These are phyloP conservation scores for Polygonum aviculare DNA, from an alignment of 148 eudicot species.

Conservation along the genomic window DNA sequence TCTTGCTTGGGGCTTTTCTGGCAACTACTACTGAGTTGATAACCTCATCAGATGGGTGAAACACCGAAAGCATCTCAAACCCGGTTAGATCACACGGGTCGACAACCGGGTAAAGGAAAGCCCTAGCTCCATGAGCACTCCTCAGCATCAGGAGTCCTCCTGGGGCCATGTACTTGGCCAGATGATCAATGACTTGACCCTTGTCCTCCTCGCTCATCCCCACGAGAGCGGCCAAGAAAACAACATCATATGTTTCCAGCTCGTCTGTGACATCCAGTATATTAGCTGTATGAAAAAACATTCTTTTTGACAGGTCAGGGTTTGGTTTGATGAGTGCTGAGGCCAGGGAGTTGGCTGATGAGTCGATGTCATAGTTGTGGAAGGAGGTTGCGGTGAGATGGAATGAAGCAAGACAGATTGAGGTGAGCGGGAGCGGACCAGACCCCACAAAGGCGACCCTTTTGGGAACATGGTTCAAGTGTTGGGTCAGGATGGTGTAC, in stretches of 20 bases:
- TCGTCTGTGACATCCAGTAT: slow-evolving; percentile 53
- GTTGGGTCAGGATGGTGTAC: slow-evolving; percentile 35
- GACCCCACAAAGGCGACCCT: slow-evolving; percentile 75
- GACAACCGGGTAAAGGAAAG: slow-evolving; percentile 79
- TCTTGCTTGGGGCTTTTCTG: slow-evolving; percentile 22
- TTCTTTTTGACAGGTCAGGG: slow-evolving; percentile 54
- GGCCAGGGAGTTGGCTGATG: slow-evolving; percentile 61
- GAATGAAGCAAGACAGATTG: slow-evolving; percentile 58
- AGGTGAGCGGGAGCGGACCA: slow-evolving; percentile 83
- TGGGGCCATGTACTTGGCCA: slow-evolving; percentile 64
- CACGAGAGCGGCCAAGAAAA: slow-evolving; percentile 83
- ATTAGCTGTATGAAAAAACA: slow-evolving; percentile 65
- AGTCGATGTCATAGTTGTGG: slow-evolving; percentile 77
- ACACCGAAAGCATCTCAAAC: slow-evolving; percentile 61
- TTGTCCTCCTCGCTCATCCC: slow-evolving; percentile 76
- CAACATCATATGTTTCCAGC: slow-evolving; percentile 55
- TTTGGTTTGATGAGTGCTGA: slow-evolving; percentile 37
- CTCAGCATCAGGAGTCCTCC: slow-evolving; percentile 74
- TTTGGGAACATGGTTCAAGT: slow-evolving; percentile 26
- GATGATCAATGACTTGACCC: slow-evolving; percentile 45
- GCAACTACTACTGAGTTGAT: slow-evolving; percentile 79
- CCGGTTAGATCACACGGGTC: slow-evolving; percentile 66
- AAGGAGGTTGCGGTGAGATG: slow-evolving; percentile 51
- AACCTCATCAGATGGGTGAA: slow-evolving; percentile 84
- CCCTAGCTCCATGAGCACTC: slow-evolving; percentile 90